Percentiles rank a stretch among this genome's conserved stretches.
Conservation (phyloP, 2,329 filamentous ascomycete genomes). For the Nakataea oryzae region DNA sequence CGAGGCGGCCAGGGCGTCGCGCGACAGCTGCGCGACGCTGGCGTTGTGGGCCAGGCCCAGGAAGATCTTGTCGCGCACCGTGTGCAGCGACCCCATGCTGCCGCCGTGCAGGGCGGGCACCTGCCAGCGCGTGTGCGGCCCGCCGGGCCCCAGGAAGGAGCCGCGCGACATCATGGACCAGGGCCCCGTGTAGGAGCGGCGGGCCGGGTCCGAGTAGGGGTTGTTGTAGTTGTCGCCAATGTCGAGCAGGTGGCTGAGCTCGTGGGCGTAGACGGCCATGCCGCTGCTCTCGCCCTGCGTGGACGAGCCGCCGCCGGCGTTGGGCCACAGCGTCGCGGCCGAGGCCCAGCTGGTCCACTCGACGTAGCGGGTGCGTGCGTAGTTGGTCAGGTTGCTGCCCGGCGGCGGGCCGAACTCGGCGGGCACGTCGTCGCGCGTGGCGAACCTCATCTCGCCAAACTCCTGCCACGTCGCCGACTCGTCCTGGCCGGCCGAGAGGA, state of each 20-base stretch:
- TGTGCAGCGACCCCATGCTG: constrained; percentile 39
- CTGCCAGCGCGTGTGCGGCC: constrained; percentile 41
- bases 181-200: constrained; percentile 37
- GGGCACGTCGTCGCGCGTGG: constrained; percentile 32
- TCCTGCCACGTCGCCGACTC: constrained; percentile 46
- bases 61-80: constrained; percentile 40
- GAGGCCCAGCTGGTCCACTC: constrained; percentile 43
- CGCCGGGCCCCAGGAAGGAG: constrained; percentile 41
- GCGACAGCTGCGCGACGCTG: constrained; percentile 32
- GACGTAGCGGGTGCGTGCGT: constrained; percentile 38
- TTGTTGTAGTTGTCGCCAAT: constrained; percentile 46
- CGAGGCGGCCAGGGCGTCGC: constrained; percentile 27
- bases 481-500: constrained; percentile 42
- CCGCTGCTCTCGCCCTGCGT: constrained; percentile 43
- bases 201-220: constrained; percentile 32
- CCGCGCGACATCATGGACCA: constrained; percentile 43
- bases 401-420: constrained; percentile 37
- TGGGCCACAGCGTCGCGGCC: constrained; percentile 40
- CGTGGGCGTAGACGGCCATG: constrained; percentile 42
- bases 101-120: constrained; percentile 36
- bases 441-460: constrained; percentile 43
- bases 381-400: constrained; percentile 28
- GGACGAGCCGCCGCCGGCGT: constrained; percentile 39
- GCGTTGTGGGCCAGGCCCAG: constrained; percentile 34
- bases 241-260: constrained; percentile 37